Conservation (phyloP, 2,329 filamentous ascomycete species). For the Diaporthe ilicicola region DNA sequence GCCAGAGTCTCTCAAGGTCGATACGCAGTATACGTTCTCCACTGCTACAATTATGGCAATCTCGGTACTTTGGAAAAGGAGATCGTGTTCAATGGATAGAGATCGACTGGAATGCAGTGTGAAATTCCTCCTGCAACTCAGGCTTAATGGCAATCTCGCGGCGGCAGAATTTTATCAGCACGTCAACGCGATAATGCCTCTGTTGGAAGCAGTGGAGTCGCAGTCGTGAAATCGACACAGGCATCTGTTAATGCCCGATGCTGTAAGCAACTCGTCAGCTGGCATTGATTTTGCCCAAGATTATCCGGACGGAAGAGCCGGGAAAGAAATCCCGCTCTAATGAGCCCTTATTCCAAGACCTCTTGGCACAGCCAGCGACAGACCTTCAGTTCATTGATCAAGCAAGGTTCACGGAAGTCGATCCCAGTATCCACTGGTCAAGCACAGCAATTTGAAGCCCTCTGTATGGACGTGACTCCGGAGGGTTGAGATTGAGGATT, state of each 20-base stretch:
- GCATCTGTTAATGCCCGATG: not conserved
- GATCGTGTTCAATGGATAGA: not conserved
- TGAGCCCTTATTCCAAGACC: not conserved
- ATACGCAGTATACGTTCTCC: constrained; percentile 5
- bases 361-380: not conserved
- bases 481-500: too few relatives aligned
- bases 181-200: not conserved
- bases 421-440: not conserved
- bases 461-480: not conserved
- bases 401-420: constrained; percentile 3
- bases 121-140: not conserved
- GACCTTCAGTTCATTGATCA: constrained; percentile 2
- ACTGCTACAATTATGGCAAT: not conserved
- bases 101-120: not conserved
- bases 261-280: not conserved
- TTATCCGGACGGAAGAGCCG: not conserved
- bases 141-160: not conserved
- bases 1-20: not conserved
- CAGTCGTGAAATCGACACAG: not conserved
- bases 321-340: not conserved
- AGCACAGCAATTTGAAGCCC: not conserved
- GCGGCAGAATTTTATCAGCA: not conserved
- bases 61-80: not conserved
- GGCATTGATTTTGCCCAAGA: not conserved
- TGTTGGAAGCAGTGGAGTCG: not conserved